Conservation (phyloP, 352 stramenopile species). For the Achlya hypogyna region DNA sequence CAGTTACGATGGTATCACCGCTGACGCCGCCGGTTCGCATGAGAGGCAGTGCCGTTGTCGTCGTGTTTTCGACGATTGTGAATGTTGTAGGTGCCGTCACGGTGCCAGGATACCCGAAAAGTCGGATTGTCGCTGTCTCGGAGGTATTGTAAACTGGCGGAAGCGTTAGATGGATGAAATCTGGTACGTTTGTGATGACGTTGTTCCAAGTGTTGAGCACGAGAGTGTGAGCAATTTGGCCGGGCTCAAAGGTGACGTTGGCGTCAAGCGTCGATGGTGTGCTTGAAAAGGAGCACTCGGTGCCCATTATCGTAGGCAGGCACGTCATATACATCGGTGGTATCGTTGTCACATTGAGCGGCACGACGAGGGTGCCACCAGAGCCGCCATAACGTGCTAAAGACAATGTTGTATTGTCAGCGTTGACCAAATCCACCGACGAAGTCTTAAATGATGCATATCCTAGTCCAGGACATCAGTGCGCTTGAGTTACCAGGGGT, state of each 20-base stretch:
- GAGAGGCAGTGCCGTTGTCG: background rate
- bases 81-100: background rate
- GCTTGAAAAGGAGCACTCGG: background rate
- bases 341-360: background rate
- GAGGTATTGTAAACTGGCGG: background rate
- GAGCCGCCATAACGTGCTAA: background rate
- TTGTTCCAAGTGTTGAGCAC: slow-evolving; percentile 9
- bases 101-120: background rate
- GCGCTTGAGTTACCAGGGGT: background rate
- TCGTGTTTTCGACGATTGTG: background rate
- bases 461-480: too few species aligned
- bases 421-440: background rate
- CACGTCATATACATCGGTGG: background rate
- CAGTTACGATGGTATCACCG: background rate
- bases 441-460: background rate
- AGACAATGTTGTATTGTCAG: background rate
- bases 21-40: too few species aligned
- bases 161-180: background rate
- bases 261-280: background rate
- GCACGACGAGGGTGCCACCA: background rate
- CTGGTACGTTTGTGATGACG: background rate
- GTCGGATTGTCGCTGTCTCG: background rate
- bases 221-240: background rate
- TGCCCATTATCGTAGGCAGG: background rate
- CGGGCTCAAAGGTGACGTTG: background rate